Conservation (phyloP, 2,329 filamentous ascomycete species). For the Seiridium unicorne region DNA sequence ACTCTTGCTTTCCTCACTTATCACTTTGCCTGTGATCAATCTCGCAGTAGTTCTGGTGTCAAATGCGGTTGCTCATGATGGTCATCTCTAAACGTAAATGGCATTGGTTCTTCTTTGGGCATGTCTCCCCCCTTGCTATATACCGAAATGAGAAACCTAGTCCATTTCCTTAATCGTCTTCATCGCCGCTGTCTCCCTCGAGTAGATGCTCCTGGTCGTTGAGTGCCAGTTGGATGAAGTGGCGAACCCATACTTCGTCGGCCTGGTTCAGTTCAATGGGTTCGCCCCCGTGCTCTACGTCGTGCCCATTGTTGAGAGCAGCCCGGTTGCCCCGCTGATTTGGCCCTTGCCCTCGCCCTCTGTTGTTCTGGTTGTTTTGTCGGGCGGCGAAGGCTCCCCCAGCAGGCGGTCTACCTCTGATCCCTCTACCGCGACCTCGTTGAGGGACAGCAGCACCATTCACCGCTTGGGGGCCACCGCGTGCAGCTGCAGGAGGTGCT, state of each 20-base stretch:
- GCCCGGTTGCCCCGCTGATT: conserved; percentile 16
- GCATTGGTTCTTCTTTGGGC: not conserved
- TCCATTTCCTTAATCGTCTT: conserved; percentile 11
- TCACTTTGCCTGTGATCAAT: not conserved
- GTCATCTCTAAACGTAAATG: not conserved
- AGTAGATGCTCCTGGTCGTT: conserved; percentile 48
- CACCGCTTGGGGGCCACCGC: conserved; percentile 19
- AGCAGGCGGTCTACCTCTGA: conserved; percentile 26
- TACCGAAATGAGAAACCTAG: too few relatives aligned
- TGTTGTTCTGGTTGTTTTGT: conserved; percentile 19
- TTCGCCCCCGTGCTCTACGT: conserved; percentile 16
- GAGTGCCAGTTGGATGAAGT: conserved; percentile 53
- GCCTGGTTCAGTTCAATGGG: conserved; percentile 37
- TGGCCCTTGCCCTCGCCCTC: conserved; percentile 8
- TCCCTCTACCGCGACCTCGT: conserved; percentile 24
- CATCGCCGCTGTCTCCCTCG: conserved; percentile 40
- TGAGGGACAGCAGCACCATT: conserved; percentile 22
- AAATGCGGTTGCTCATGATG: not conserved
- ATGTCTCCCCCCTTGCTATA: not conserved
- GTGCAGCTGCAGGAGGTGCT: conserved; percentile 17
- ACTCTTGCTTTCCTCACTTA: not conserved
- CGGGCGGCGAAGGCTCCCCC: conserved; percentile 19
- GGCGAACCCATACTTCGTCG: conserved; percentile 51
- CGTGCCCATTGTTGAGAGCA: conserved; percentile 13
- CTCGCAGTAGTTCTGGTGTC: not conserved